Conservation (phyloP, 129 eudicot genomes). For the Chrysanthemum lavandulifolium region DNA sequence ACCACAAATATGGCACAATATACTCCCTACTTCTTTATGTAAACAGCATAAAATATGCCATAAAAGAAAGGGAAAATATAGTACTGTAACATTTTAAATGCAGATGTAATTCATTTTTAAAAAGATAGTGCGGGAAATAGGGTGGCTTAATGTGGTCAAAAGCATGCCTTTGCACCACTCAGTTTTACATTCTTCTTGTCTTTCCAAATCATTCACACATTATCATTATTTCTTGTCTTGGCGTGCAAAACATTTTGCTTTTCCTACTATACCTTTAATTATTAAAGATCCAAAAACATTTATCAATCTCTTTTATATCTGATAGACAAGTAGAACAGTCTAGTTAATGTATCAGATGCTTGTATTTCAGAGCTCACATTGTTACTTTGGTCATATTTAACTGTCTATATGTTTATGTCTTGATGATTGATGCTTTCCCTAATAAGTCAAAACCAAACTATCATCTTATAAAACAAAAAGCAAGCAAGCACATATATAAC, state of each 20-base stretch:
- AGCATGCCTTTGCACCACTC: constrained; percentile 34
- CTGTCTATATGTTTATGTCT: not conserved
- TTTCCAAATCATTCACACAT: constrained; percentile 10
- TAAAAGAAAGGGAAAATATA: not conserved
- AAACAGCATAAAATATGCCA: not conserved
- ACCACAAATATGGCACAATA: too few relatives aligned
- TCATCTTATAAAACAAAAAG: not conserved
- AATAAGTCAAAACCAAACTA: constrained; percentile 7
- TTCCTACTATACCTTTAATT: constrained; percentile 23
- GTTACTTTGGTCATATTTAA: not conserved
- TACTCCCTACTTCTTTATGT: not conserved
- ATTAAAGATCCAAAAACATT: not conserved
- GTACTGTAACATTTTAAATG: not conserved
- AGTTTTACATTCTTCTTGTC: constrained; percentile 25
- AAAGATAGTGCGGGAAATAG: constrained; percentile 4
- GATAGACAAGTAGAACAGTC: not conserved
- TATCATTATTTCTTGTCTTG: constrained; percentile 34
- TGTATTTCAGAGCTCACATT: not conserved
- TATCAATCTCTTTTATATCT: not conserved
- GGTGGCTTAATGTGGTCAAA: constrained; percentile 35
- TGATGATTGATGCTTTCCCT: not conserved
- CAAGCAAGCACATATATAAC: not conserved
- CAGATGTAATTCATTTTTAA: not conserved
- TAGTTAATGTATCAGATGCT: not conserved
- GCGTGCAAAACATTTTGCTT: constrained; percentile 40